Percentiles rank a stretch among this genome's conserved stretches.
Evolutionary conservation across 1,284 basidiomycete species (phyloP).

Genomic region (Hymenochaete sp.): DNA sequence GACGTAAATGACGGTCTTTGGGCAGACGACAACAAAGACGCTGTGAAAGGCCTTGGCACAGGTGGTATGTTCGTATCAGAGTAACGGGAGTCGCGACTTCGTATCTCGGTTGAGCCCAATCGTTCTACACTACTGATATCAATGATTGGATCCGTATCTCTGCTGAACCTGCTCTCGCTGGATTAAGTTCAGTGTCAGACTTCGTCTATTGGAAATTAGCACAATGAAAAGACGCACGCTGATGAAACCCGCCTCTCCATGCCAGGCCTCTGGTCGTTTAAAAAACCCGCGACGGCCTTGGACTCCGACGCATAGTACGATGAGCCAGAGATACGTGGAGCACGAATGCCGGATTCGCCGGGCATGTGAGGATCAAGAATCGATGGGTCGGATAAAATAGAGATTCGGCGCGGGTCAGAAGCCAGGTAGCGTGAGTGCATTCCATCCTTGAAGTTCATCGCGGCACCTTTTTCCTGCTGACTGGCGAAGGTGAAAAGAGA

Average conservation of each 20-base stretch:
- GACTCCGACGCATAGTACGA: constrained; percentile 15
- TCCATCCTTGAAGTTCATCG: constrained; percentile 1
- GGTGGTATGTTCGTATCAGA: constrained; percentile 11
- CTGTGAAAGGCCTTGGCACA: constrained; percentile 7
- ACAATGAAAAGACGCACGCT: constrained; percentile 5
- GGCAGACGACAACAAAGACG: constrained; percentile 7
- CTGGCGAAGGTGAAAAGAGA: constrained; percentile 16
- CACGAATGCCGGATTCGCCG: constrained; percentile 6
- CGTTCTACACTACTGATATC: background rate
- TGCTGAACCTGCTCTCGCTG: constrained; percentile 13
- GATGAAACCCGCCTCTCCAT: constrained; percentile 14
- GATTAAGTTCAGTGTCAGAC: background rate
- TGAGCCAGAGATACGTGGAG: constrained; percentile 8
- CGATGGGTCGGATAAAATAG: constrained; percentile 17
- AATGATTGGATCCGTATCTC: constrained; percentile 10
- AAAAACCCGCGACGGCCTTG: too few relatives aligned
- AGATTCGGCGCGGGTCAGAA: constrained; percentile 11
- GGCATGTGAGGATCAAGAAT: constrained; percentile 15
- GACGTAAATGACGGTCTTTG: constrained; percentile 10
- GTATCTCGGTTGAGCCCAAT: constrained; percentile 4
- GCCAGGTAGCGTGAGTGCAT: constrained; percentile 5
- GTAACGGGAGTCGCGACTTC: constrained; percentile 4
- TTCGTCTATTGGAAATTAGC: background rate
- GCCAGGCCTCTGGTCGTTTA: constrained; percentile 3
- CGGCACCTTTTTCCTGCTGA: constrained; percentile 12